Conservation (phyloP, 73 alveolate species). For the Paramecium bursaria region DNA sequence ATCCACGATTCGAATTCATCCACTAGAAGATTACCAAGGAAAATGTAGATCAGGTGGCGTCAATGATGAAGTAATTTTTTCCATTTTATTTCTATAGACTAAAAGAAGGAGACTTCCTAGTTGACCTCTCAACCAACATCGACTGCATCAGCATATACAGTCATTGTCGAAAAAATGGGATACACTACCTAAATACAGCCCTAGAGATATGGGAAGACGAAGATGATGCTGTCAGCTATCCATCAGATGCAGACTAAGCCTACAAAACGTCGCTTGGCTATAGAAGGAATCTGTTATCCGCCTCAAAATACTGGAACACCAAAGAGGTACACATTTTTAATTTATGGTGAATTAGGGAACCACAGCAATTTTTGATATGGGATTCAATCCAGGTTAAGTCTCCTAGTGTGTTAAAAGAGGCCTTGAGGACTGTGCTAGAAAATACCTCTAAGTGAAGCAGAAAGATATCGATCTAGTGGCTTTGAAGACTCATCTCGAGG, state of each 20-base stretch:
- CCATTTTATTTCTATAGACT: neutral
- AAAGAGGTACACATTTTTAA: no score
- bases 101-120: constrained; percentile 47
- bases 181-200: constrained; percentile 37
- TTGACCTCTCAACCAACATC: constrained; percentile 52
- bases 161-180: constrained; percentile 3
- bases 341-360: no score
- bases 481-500: constrained; percentile 10
- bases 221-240: constrained; percentile 34
- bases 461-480: constrained; percentile 3
- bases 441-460: constrained; percentile 3
- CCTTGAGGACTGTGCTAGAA: constrained; percentile 45
- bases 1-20: constrained; percentile 30
- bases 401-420: constrained; percentile 54
- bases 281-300: neutral
- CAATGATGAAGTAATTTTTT: constrained; percentile 27
- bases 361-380: constrained; percentile 40
- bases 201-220: constrained; percentile 52
- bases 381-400: constrained; percentile 45
- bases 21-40: constrained; percentile 9
- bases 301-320: constrained; percentile 7
- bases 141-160: constrained; percentile 36
- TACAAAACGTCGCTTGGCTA: constrained; percentile 19
- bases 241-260: constrained; percentile 19
- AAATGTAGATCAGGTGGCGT: neutral